Base-by-base conservation (phyloP, 805 yeast species). In the Cephaloascus albidus region DNA sequence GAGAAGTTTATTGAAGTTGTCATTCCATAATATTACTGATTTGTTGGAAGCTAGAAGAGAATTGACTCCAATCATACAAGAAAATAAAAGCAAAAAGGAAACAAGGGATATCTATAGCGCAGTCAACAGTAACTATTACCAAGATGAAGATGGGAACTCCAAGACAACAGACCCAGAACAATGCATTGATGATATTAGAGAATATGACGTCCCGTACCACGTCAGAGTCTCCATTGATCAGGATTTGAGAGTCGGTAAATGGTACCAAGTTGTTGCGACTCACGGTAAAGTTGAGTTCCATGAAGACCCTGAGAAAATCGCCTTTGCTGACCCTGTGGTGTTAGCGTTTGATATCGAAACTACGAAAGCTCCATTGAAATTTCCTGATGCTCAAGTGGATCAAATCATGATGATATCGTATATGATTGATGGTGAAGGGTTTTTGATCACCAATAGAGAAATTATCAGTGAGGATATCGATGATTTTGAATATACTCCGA, bases 361-460 rank as follows among this genome's bases (percentile, higher is more conserved):
- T 1, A 87, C 97, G 12, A 93, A 93, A 56, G 87, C 94, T 10
- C 97, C 97, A 2, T 70, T 93, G 43, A 94, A 93, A 56, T 93
- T 93, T 49, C 99, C 99, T 0, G 98, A 87, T 51, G 74, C 96
- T 4, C 69, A 82, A 10, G 71, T 84, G 4, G 99, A 93, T 61
- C 94, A 86, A 58, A 75, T 93, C 33, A 93, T 93, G 97, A 94
- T 94, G 98, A 93, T 93, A 38, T 94, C 98, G 2, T 93, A 93
- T 57, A 94, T 94, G 98, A 89, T 93, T 44, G 98, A 93, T 55
- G 98, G 97, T 10, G 95, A 86, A 50, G 99, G 99, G 31, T 93
- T 66, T 54, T 65, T 93, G 32, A 94, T 93, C 43, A 93, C 97
- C 8, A 93, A 93, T 55, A 68, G 99, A 50, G 96, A 89, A 49